Base-by-base conservation (phyloP, 2,329 filamentous ascomycete species). In the Aureobasidium subglaciale region DNA sequence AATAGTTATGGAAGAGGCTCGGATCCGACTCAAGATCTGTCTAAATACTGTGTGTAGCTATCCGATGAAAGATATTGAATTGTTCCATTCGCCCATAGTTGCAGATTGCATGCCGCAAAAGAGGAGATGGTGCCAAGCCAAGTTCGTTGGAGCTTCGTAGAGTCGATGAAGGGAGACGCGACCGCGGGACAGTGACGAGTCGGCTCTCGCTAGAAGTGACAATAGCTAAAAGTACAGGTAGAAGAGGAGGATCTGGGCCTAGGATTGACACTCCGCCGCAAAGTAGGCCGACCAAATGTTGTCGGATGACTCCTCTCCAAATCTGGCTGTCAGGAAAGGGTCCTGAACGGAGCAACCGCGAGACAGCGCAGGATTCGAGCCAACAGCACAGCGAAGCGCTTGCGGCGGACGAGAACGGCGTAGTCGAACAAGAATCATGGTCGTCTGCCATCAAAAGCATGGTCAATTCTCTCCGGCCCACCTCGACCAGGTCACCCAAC, bases 371-470 rank as follows among this genome's bases (percentile, higher is more conserved):
- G 32, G 37, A 54, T 35, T 54, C 50, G 20, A 18, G 25, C 22
- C 48, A 54, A 16, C 49, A 54, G 37, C 35, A 53, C n/a, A 18
- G 34, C 18, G 16, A 41, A 11, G 37, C 32, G n/a, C n/a, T n/a
- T 34, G 30, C 38, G 15, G 29, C 22, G 27, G 38, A 54, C 50
- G 38, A 54, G 15, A 8, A 38, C 25, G 25, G 30, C 25, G 25
- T 2, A 29, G 50, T 54, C n/a, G 50, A 54, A 29, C 32, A 54
- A 54, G 50, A 43, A 54, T 54, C 50, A 54, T 54, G 50, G 50
- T 54, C 50, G 50, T 54, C 50, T 54, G 29, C 50, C 29, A 54
- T 54, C 50, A 54, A 54, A 54, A 54, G 50, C 38, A 54, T 54
- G 50, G 50, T 54, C 50, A 54, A 54, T 43, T 54, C 50, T 34